Evolutionary conservation across 306 rosid species (phyloP).

Genomic region (Biancaea sappan): DNA sequence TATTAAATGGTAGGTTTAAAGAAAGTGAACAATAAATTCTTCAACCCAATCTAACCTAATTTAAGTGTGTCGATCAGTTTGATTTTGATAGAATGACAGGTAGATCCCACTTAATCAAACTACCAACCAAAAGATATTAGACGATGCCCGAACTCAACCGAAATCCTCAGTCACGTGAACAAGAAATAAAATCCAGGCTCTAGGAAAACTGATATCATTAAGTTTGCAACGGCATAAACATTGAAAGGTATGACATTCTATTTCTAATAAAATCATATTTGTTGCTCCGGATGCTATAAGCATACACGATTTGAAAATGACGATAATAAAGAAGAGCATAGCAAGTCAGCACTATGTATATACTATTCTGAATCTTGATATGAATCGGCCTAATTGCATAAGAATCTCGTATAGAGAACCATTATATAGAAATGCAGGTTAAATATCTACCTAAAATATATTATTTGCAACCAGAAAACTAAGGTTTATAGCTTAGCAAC

Average conservation of each 20-base stretch:
- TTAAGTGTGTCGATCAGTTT: too few relatives aligned
- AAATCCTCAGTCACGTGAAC: too few relatives aligned
- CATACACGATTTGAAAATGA: not conserved
- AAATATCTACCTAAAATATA: not conserved
- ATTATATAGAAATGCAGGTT: not conserved
- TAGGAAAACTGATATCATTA: not conserved
- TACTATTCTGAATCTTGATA: not conserved
- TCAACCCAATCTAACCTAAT: too few relatives aligned
- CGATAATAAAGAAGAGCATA: not conserved
- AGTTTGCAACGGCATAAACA: constrained; percentile 3
- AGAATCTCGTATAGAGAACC: not conserved
- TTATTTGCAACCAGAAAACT: not conserved
- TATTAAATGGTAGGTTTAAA: too few relatives aligned
- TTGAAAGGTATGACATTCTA: not conserved
- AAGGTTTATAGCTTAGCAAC: constrained; percentile 40
- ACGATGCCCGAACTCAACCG: too few relatives aligned
- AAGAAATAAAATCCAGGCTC: too few relatives aligned
- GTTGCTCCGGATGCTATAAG: not conserved
- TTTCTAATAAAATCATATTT: not conserved
- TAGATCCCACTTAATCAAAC: too few relatives aligned
- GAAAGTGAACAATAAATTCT: too few relatives aligned
- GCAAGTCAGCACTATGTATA: not conserved
- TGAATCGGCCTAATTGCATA: not conserved
- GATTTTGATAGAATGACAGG: too few relatives aligned
- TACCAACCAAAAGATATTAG: too few relatives aligned